These are phyloP conservation scores for Entophlyctis luteolus DNA, from an alignment of 192 early-diverging fungal genomes.

Conservation along the genomic window DNA sequence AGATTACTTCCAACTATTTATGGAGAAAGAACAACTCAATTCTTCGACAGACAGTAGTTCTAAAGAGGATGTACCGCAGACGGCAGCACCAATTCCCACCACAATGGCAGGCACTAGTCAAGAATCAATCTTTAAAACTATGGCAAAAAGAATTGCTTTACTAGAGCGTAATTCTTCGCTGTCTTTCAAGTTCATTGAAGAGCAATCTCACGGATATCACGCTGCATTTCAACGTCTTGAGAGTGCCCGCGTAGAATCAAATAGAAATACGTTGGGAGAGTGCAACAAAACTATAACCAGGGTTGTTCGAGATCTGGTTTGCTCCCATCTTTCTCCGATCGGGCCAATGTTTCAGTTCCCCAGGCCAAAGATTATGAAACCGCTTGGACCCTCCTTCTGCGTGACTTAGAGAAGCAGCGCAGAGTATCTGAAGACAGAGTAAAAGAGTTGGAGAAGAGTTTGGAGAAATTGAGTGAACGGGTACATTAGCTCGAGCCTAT, in stretches of 20 bases:
- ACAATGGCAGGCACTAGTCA: conserved; percentile 49
- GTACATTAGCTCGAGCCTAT: not conserved
- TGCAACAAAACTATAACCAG: conserved; percentile 32
- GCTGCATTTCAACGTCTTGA: conserved; percentile 33
- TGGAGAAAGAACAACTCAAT: conserved; percentile 26
- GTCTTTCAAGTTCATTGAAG: conserved; percentile 41
- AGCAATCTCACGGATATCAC: conserved; percentile 40
- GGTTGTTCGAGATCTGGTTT: conserved; percentile 39
- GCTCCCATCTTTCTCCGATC: not conserved
- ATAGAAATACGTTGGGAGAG: conserved; percentile 26
- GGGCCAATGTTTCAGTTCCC: not conserved
- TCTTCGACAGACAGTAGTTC: not conserved
- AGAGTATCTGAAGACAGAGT: conserved; percentile 3
- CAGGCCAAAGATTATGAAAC: conserved; percentile 29
- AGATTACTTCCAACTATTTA: conserved; percentile 25
- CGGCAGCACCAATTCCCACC: not conserved
- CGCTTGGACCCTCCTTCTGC: conserved; percentile 15
- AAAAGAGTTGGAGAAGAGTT: conserved; percentile 3
- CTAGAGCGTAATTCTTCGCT: conserved; percentile 78
- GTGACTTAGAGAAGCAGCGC: conserved; percentile 25
- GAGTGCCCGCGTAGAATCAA: conserved; percentile 18
- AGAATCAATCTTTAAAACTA: conserved; percentile 86
- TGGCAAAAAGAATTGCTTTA: conserved; percentile 74
- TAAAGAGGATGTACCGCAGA: not conserved
- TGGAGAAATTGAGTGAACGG: conserved; percentile 24